Conservation (phyloP, 1,284 basidiomycete genomes). For the Phylloboletellus chloephorus region DNA sequence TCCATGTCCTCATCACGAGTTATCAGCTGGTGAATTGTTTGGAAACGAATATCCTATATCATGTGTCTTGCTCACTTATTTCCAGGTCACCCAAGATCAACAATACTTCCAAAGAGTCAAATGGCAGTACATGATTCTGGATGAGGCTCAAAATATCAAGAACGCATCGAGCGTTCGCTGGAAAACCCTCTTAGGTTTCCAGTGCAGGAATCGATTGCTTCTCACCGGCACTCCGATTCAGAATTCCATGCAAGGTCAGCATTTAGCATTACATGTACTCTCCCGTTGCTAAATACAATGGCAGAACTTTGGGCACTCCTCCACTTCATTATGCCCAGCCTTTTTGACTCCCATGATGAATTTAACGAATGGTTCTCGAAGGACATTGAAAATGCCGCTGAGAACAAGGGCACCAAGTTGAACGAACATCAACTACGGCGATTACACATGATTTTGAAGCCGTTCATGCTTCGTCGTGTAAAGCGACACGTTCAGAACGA, state of each 20-base stretch:
- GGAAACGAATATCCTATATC: neutral
- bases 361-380: constrained; percentile 99
- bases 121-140: constrained; percentile 99
- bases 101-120: constrained; percentile 97
- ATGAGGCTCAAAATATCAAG: constrained; percentile 99
- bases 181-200: constrained; percentile 96
- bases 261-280: neutral
- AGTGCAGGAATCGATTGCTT: constrained; percentile 92
- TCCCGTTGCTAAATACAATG: constrained; percentile 13
- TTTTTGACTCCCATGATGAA: constrained; percentile 99
- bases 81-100: constrained; percentile 89
- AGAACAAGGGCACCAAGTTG: constrained; percentile 85
- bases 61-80: constrained; percentile 9
- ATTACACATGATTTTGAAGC: constrained; percentile 98
- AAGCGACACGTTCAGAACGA: constrained; percentile 99
- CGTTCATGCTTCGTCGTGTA: constrained; percentile 97
- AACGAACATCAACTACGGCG: constrained; percentile 95
- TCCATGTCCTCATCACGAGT: constrained; percentile 95
- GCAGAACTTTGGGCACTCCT: constrained; percentile 97
- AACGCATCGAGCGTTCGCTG: constrained; percentile 95
- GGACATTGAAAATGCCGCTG: constrained; percentile 94
- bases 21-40: constrained; percentile 81
- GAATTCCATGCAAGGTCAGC: constrained; percentile 96
- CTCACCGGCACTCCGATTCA: constrained; percentile 98
- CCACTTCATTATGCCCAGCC: constrained; percentile 99